Evolutionary conservation across 164 flowering plant genomes (phyloP), one percentile per base, ranked within the genome.

Genomic region (Chimonanthus salicifolius): DNA sequence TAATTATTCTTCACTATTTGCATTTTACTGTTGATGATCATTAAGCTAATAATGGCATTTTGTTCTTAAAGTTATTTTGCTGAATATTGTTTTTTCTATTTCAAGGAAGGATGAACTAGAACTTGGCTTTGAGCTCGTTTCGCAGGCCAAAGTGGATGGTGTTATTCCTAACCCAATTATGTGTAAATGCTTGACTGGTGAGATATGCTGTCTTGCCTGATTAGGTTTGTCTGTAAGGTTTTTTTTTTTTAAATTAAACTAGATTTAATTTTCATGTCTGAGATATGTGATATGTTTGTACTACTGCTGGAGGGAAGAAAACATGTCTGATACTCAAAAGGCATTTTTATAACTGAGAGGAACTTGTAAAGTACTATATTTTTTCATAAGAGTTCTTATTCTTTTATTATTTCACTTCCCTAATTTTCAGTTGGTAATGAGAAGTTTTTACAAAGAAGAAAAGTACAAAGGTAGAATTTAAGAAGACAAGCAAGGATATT

Each of bases 91-190:
- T 15, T 51, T 10, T 16, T 76, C 44, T 70, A 69, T 75, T 74
- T 79, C 80, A 76, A 92, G 98, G 82, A 84, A 82, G 62, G 88
- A 91, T 85, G 90, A 90, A 72, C 54, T 85, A 48, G 97, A 95
- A 78, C 76, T 76, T 49, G 97, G 90, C 64, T 86, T 83, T 54
- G 76, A 69, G 82, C 86, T 92, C 69, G 78, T 86, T 79, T 84
- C 90, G 79, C 88, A 87, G 76, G 92, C 96, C 64, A 89, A 87
- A 83, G 70, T 78, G 78, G 94, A 90, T 81, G 88, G 87, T 16
- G 74, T 89, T 71, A 50, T 80, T 69, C 92, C 86, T 6, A 87
- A 83, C 80, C 84, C 84, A 45, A 78, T 84, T 45, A 95, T 88
- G 88, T 86, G 78, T 77, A 81, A 84, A 76, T 89, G 94, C 73